phyloP scores from a whole-genome alignment of 2,329 filamentous ascomycete genomes.

The Dactylellina parvicollis region DNA sequence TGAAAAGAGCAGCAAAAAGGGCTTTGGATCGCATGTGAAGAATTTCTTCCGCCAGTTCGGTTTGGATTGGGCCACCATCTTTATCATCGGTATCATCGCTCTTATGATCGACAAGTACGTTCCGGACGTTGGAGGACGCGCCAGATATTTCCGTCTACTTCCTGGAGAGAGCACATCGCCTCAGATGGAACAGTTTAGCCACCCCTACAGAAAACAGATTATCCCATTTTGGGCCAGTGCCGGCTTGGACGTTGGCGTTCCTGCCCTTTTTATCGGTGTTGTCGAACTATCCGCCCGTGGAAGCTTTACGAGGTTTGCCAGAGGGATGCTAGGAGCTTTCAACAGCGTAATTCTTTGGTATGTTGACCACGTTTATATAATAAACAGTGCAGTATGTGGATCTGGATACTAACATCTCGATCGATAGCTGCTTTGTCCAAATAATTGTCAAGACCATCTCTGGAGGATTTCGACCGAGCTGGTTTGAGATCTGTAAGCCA shows the following conservation, averaged over 20 bases:
- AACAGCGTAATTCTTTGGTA: conserved; percentile 48
- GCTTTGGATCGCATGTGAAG: neutral
- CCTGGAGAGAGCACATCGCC: conserved; percentile 37
- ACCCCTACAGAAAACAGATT: conserved; percentile 45
- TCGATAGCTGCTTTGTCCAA: conserved; percentile 36
- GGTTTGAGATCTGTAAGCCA: conserved; percentile 38
- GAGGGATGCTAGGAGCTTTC: conserved; percentile 29
- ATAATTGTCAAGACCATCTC: conserved; percentile 35
- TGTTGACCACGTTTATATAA: neutral
- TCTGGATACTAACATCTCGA: neutral
- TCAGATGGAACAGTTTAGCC: conserved; percentile 37
- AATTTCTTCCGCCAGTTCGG: conserved; percentile 23
- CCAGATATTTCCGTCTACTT: conserved; percentile 44
- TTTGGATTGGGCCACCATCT: conserved; percentile 28
- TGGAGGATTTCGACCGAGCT: conserved; percentile 33
- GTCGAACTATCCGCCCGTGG: conserved; percentile 23
- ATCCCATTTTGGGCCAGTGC: conserved; percentile 43
- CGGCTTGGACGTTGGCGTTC: conserved; percentile 32
- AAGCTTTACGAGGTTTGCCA: conserved; percentile 25
- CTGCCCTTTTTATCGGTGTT: conserved; percentile 35
- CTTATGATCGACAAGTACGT: conserved; percentile 49
- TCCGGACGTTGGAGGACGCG: conserved; percentile 34
- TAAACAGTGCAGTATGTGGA: neutral
- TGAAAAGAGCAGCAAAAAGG: neutral
- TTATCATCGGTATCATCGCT: conserved; percentile 36